A percentile compares a stretch with the other conserved stretches of the same genome.
Evolutionary conservation across 257 asterid genomes (phyloP).

Genomic region (Solanum sitiens): DNA sequence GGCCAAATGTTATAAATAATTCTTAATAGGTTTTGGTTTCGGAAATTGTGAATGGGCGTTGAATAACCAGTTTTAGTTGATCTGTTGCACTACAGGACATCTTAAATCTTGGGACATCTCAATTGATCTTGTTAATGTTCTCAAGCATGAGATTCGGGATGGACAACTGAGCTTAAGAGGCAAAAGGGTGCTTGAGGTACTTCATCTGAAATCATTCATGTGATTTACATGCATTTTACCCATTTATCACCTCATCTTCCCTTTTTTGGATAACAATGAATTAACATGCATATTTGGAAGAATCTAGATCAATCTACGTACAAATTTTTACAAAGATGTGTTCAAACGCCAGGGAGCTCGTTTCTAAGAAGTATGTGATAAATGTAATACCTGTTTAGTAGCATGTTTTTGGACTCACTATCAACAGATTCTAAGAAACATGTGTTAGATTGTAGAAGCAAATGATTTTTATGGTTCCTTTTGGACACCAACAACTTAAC

Average conservation of each 20-base stretch:
- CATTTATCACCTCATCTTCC: neutral
- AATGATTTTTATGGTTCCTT: neutral
- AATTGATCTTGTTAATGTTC: conserved; percentile 27
- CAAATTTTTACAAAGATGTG: neutral
- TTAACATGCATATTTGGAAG: neutral
- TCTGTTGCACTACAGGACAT: conserved; percentile 10
- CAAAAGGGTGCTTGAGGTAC: conserved; percentile 28
- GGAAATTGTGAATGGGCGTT: neutral
- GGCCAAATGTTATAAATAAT: neutral
- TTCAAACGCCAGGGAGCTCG: neutral
- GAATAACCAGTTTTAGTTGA: neutral
- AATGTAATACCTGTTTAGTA: neutral
- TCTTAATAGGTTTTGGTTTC: neutral
- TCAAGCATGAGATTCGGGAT: conserved; percentile 31
- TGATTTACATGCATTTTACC: neutral
- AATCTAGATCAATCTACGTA: neutral
- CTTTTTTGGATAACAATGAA: neutral
- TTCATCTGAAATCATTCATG: neutral
- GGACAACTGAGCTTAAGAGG: conserved; percentile 30
- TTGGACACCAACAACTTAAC: neutral
- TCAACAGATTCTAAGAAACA: neutral
- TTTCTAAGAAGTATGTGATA: neutral
- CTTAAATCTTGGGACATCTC: conserved; percentile 22
- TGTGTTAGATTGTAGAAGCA: neutral
- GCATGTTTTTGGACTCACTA: neutral